phyloP scores from a whole-genome alignment of 164 flowering plant species.

The Vitis rotundifolia region DNA sequence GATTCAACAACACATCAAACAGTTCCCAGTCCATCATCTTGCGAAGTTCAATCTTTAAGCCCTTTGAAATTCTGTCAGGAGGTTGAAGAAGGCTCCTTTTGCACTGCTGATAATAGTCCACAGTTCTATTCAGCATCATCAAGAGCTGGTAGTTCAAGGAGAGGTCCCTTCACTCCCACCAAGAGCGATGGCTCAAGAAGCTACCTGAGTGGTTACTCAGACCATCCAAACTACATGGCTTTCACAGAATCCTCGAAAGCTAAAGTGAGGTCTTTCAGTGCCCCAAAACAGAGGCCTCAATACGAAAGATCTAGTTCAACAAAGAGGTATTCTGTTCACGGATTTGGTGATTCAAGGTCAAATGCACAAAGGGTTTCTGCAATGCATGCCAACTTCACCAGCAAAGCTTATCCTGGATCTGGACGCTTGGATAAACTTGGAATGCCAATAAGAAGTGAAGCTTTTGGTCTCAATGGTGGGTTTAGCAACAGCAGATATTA shows the following conservation, averaged over 20 bases:
- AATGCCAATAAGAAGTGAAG: constrained; percentile 51
- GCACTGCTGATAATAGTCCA: constrained; percentile 54
- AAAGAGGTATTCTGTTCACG: constrained; percentile 41
- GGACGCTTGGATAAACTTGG: constrained; percentile 82
- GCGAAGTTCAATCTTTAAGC: constrained; percentile 36
- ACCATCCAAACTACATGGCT: constrained; percentile 63
- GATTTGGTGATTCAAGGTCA: constrained; percentile 41
- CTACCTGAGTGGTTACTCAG: constrained; percentile 47
- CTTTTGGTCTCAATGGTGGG: constrained; percentile 17
- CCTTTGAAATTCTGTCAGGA: constrained; percentile 29
- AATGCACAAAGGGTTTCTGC: constrained; percentile 34
- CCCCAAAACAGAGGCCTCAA: constrained; percentile 61
- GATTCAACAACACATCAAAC: constrained; percentile 34
- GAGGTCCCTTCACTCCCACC: constrained; percentile 51
- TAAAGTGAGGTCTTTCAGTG: constrained; percentile 58
- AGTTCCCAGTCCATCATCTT: constrained; percentile 30
- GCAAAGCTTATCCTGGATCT: constrained; percentile 78
- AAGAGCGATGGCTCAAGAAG: constrained; percentile 54
- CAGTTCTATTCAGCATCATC: constrained; percentile 49
- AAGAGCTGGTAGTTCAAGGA: constrained; percentile 32
- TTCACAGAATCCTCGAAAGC: constrained; percentile 62
- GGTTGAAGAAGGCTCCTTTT: constrained; percentile 33
- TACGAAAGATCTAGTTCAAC: constrained; percentile 52
- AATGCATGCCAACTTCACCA: constrained; percentile 51
- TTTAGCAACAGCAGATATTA: constrained; percentile 24